These are phyloP conservation scores for Porcisia hertigi DNA, from an alignment of 208 protist genomes.

Conservation along the genomic window DNA sequence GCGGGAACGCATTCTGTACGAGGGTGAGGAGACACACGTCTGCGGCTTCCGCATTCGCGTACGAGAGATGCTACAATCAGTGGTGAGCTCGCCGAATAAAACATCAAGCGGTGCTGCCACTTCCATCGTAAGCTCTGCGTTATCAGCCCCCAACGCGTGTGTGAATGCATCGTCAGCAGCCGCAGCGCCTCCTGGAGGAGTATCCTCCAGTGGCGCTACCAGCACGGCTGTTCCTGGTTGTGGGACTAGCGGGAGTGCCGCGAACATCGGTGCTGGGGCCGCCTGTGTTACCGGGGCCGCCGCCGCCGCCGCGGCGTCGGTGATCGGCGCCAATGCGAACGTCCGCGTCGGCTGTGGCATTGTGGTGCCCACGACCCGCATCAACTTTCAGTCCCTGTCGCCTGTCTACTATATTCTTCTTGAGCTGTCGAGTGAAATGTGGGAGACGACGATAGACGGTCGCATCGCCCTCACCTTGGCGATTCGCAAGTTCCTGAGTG, in stretches of 20 bases:
- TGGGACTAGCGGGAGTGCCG: neutral
- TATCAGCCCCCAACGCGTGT: neutral
- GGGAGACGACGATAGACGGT: constrained; percentile 79
- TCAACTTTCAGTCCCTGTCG: constrained; percentile 85
- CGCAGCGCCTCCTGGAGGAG: neutral
- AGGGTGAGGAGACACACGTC: constrained; percentile 71
- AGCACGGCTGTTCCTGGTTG: neutral
- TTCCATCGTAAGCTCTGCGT: neutral
- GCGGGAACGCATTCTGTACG: constrained; percentile 73
- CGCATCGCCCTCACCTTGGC: constrained; percentile 69
- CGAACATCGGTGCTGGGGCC: neutral
- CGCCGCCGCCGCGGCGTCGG: neutral
- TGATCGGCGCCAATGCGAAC: neutral
- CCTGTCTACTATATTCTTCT: constrained; percentile 77
- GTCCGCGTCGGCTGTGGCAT: constrained; percentile 66
- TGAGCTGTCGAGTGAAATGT: constrained; percentile 85
- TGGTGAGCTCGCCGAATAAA: neutral
- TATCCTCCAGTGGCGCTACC: neutral
- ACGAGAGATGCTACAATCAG: constrained; percentile 60
- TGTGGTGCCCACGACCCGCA: constrained; percentile 56
- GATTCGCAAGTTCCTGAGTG: constrained; percentile 75
- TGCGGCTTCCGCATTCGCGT: constrained; percentile 70
- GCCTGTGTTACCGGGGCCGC: neutral
- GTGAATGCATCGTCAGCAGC: neutral
- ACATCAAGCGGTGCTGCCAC: constrained; percentile 17